A percentile compares a stretch with the other conserved stretches of the same genome.
Evolutionary conservation across 306 rosid species (phyloP).

Genomic region (Vigna trinervia): DNA sequence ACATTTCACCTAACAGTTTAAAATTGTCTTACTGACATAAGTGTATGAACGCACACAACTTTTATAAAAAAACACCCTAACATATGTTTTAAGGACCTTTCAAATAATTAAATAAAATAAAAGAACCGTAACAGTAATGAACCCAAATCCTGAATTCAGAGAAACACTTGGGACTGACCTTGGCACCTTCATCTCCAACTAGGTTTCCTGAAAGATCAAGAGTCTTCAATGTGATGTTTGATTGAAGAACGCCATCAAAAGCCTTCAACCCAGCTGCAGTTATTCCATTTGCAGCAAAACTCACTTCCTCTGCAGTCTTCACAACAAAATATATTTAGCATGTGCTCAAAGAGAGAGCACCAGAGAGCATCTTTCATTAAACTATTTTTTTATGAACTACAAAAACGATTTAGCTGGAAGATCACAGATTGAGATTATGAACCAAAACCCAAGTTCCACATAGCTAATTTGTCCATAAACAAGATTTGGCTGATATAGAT

Average conservation of each 20-base stretch:
- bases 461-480: conserved; percentile 24
- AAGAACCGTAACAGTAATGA: not conserved
- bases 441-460: conserved; percentile 26
- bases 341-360: conserved; percentile 28
- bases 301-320: conserved; percentile 88
- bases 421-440: not conserved
- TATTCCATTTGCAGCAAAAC: conserved; percentile 97
- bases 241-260: conserved; percentile 95
- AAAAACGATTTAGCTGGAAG: too few relatives aligned
- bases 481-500: conserved; percentile 15
- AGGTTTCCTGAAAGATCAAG: conserved; percentile 98
- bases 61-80: not conserved
- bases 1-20: not conserved
- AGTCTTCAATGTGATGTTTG: conserved; percentile 77
- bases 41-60: not conserved
- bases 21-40: not conserved
- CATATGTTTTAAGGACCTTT: not conserved
- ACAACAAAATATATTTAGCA: conserved; percentile 37
- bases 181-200: conserved; percentile 92
- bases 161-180: conserved; percentile 60
- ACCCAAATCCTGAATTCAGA: conserved; percentile 28
- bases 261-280: conserved; percentile 91
- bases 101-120: conserved; percentile 9
- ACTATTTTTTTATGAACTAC: not conserved
- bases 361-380: conserved; percentile 25